Conservation (phyloP, 495 filamentous ascomycete species). For the Penicillium cataractarum region DNA sequence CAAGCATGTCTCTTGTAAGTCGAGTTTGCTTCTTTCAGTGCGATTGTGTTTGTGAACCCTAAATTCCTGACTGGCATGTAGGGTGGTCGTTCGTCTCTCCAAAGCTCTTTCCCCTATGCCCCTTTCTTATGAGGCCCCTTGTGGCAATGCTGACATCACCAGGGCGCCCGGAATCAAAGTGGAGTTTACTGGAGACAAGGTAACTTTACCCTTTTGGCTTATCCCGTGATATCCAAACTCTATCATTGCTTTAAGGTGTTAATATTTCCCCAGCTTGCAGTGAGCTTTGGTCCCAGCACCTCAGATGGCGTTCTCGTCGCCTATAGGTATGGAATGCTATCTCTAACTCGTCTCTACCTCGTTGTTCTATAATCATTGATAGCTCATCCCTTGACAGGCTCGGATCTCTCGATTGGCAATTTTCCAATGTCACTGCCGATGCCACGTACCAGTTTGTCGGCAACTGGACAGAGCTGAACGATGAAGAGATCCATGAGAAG, state of each 20-base stretch:
- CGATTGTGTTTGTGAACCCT: background rate
- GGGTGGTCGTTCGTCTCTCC: constrained; percentile 45
- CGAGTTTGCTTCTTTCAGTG: background rate
- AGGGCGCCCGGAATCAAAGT: constrained; percentile 65
- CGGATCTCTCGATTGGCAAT: constrained; percentile 65
- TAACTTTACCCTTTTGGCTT: constrained; percentile 24
- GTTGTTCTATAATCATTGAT: background rate
- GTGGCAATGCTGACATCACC: constrained; percentile 14
- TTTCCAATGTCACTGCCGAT: constrained; percentile 66
- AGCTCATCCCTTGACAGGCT: constrained; percentile 40
- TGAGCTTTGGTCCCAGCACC: constrained; percentile 64
- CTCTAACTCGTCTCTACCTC: background rate
- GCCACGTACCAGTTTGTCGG: constrained; percentile 64
- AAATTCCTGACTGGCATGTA: constrained; percentile 25
- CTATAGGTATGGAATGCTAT: constrained; percentile 40
- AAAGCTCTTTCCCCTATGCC: background rate
- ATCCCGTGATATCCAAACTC: background rate
- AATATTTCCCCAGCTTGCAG: constrained; percentile 44
- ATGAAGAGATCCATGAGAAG: constrained; percentile 14
- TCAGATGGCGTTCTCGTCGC: constrained; percentile 59
- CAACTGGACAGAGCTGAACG: constrained; percentile 24
- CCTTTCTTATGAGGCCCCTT: background rate
- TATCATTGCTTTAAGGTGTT: constrained; percentile 8
- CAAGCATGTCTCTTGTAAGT: constrained; percentile 67
- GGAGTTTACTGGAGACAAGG: constrained; percentile 63